A percentile compares a stretch with the other conserved stretches of the same genome.
phyloP scores from a whole-genome alignment of 768 basidiomycete species.

The Multifurca ochricompacta region DNA sequence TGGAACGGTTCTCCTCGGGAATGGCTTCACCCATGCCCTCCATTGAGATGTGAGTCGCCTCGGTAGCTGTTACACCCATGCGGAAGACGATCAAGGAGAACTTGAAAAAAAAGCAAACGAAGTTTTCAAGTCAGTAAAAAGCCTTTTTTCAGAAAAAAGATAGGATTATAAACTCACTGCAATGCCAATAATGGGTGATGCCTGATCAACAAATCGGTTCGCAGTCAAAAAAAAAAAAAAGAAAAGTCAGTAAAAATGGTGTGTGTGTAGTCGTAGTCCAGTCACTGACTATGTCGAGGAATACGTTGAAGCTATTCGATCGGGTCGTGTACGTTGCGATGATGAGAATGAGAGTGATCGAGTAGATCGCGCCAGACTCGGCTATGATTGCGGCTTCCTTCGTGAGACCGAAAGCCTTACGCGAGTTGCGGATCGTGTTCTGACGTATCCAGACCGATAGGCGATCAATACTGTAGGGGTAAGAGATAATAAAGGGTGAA shows the following conservation, averaged over 20 bases:
- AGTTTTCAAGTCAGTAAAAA: too few relatives aligned
- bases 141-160: background rate
- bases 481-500: background rate
- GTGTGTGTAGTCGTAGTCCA: too few relatives aligned
- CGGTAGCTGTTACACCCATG: background rate
- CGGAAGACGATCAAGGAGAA: slow-evolving; percentile 13
- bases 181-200: slow-evolving; percentile 14
- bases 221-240: background rate
- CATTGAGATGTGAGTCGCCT: slow-evolving; percentile 17
- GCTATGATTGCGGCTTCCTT: slow-evolving; percentile 12
- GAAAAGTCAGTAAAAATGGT: too few relatives aligned
- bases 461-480: slow-evolving; percentile 22
- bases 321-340: slow-evolving; percentile 9
- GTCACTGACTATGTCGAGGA: slow-evolving; percentile 16
- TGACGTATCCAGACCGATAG: slow-evolving; percentile 24
- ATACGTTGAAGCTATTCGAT: slow-evolving; percentile 16
- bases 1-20: slow-evolving; percentile 8
- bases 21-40: slow-evolving; percentile 2
- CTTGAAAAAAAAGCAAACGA: background rate
- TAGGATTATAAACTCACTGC: slow-evolving; percentile 14
- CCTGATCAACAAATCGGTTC: background rate
- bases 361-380: slow-evolving; percentile 18
- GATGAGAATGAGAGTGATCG: slow-evolving; percentile 5
- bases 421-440: slow-evolving; percentile 11
- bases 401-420: slow-evolving; percentile 11